Conservation (phyloP, 192 early-diverging fungal genomes). For the Coemansia sp. region DNA sequence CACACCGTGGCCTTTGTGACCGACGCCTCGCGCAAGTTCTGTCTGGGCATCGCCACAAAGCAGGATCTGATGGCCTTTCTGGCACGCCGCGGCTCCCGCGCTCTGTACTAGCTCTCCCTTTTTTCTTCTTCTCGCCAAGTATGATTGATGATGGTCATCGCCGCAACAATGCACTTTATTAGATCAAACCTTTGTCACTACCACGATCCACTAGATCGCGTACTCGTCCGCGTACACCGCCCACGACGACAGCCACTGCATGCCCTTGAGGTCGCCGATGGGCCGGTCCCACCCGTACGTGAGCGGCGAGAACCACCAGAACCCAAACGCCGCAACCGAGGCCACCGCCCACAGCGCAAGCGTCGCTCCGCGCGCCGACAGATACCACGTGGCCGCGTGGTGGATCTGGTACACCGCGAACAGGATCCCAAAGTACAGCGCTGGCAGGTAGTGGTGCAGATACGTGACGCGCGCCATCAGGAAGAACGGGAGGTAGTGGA, state of each 20-base stretch:
- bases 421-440: conserved; percentile 73
- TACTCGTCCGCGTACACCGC: conserved; percentile 37
- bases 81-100: conserved; percentile 55
- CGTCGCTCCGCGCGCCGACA: conserved; percentile 2
- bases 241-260: conserved; percentile 46
- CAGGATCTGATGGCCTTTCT: conserved; percentile 73
- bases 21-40: conserved; percentile 76
- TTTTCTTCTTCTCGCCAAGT: neutral
- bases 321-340: conserved; percentile 14
- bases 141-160: too few relatives aligned
- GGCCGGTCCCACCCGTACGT: conserved; percentile 51
- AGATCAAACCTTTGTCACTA: neutral
- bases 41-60: conserved; percentile 77
- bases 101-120: neutral
- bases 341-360: conserved; percentile 11
- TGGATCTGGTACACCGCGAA: conserved; percentile 59
- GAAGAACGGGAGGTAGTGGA: conserved; percentile 77
- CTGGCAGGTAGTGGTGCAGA: conserved; percentile 77
- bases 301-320: conserved; percentile 55
- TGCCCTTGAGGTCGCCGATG: conserved; percentile 33
- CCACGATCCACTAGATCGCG: conserved; percentile 9
- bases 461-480: conserved; percentile 81
- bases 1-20: conserved; percentile 83
- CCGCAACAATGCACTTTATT: neutral
- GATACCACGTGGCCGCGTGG: conserved; percentile 52